Evolutionary conservation across 768 basidiomycete species (phyloP).

Genomic region (Galerina marginata): DNA sequence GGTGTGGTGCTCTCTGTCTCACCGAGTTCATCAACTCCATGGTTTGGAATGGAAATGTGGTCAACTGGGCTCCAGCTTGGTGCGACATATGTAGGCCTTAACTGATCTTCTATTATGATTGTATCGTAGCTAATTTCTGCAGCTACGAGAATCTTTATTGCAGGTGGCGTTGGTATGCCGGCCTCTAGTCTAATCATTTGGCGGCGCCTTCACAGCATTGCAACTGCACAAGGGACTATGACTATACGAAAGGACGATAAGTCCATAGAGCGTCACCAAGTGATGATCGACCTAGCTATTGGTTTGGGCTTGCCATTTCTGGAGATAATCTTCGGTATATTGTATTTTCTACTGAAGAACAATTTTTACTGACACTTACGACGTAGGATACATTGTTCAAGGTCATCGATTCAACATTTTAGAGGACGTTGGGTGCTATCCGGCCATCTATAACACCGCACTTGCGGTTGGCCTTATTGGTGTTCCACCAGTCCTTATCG

Average conservation of each 20-base stretch:
- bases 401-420: slow-evolving; percentile 65
- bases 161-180: slow-evolving; percentile 50
- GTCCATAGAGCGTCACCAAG: slow-evolving; percentile 52
- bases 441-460: slow-evolving; percentile 51
- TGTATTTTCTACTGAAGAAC: too few relatives aligned
- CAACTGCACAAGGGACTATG: slow-evolving; percentile 55
- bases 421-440: slow-evolving; percentile 62
- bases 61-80: slow-evolving; percentile 62
- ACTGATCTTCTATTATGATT: too few relatives aligned
- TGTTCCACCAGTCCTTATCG: slow-evolving; percentile 46
- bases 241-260: slow-evolving; percentile 36
- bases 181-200: slow-evolving; percentile 61
- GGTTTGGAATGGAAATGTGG: slow-evolving; percentile 66
- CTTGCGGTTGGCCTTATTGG: slow-evolving; percentile 48
- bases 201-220: slow-evolving; percentile 64
- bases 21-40: slow-evolving; percentile 67
- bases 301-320: slow-evolving; percentile 58
- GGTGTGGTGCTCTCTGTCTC: slow-evolving; percentile 64
- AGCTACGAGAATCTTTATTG: slow-evolving; percentile 52
- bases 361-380: too few relatives aligned
- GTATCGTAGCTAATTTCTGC: background rate
- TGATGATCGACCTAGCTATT: slow-evolving; percentile 56
- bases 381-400: slow-evolving; percentile 44
- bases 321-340: slow-evolving; percentile 35
- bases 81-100: slow-evolving; percentile 59